These are phyloP conservation scores for Trametes hirsuta DNA, from an alignment of 1,284 basidiomycete genomes.

Conservation along the genomic window DNA sequence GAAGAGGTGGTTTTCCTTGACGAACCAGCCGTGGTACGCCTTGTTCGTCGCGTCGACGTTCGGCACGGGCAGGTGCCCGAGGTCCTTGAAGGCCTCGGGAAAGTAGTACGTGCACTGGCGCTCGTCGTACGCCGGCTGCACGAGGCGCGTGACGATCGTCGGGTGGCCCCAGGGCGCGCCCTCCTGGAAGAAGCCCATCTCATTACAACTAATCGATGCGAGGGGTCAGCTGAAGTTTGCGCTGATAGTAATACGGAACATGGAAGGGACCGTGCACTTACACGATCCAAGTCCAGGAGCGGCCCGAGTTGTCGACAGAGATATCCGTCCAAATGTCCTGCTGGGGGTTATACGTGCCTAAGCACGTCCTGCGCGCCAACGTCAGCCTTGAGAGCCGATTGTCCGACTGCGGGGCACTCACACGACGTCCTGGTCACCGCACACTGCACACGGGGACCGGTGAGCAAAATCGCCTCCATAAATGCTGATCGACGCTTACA, in stretches of 20 bases:
- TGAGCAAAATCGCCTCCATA: not conserved
- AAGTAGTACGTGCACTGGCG: conserved; percentile 67
- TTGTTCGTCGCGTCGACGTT: conserved; percentile 48
- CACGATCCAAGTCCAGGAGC: conserved; percentile 69
- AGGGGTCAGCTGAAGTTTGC: not conserved
- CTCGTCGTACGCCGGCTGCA: conserved; percentile 64
- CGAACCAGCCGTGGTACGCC: conserved; percentile 65
- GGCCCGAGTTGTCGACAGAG: conserved; percentile 50
- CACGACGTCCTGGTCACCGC: conserved; percentile 44
- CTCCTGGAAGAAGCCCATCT: conserved; percentile 68
- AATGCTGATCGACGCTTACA: conserved; percentile 38
- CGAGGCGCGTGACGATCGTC: conserved; percentile 59
- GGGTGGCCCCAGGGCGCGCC: conserved; percentile 57
- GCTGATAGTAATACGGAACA: not conserved
- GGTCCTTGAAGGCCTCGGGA: conserved; percentile 51
- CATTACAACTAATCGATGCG: conserved; percentile 54
- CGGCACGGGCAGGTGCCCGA: conserved; percentile 38
- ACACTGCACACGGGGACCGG: conserved; percentile 39
- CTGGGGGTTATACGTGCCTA: conserved; percentile 59
- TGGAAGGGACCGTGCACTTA: conserved; percentile 28
- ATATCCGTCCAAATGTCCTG: conserved; percentile 54
- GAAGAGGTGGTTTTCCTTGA: conserved; percentile 60
- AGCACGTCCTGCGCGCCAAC: conserved; percentile 45
- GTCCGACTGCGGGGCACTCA: conserved; percentile 31
- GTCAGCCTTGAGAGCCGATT: not conserved